These are phyloP conservation scores for Daldinia eschscholtzii DNA, from an alignment of 2,329 filamentous ascomycete genomes.

Conservation along the genomic window DNA sequence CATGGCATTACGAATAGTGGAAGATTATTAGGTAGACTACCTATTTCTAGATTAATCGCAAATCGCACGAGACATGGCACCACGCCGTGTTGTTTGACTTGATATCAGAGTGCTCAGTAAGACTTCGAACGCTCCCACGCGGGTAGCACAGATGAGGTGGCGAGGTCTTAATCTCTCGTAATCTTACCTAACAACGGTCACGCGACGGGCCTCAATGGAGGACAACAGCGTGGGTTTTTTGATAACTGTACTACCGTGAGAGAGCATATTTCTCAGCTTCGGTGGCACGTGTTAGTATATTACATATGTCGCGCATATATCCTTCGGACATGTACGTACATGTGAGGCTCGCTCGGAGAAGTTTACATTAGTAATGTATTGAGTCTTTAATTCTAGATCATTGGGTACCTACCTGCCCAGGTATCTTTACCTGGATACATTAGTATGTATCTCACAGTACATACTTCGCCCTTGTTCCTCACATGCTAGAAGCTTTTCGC, in stretches of 20 bases:
- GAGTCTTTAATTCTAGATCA: no score
- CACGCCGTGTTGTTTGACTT: background rate
- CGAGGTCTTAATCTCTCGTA: background rate
- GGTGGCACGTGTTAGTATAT: background rate
- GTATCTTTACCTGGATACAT: no score
- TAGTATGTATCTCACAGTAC: background rate
- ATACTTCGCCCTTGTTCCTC: background rate
- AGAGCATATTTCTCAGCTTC: background rate
- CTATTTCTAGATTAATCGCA: no score
- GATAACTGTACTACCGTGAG: background rate
- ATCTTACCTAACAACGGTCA: background rate
- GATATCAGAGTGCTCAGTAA: background rate
- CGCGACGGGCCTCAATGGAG: background rate
- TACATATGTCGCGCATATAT: background rate
- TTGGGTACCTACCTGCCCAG: no score
- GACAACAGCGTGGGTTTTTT: no score
- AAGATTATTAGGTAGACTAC: no score
- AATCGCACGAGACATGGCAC: background rate
- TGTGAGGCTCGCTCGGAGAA: background rate
- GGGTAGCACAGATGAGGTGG: slow-evolving; percentile 1
- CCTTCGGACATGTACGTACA: background rate
- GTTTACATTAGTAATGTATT: background rate
- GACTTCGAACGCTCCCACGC: background rate
- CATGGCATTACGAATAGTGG: no score
- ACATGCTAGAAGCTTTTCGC: background rate